Evolutionary conservation across 2,329 filamentous ascomycete genomes (phyloP).

Genomic region (Dendrostoma leiphaemia): DNA sequence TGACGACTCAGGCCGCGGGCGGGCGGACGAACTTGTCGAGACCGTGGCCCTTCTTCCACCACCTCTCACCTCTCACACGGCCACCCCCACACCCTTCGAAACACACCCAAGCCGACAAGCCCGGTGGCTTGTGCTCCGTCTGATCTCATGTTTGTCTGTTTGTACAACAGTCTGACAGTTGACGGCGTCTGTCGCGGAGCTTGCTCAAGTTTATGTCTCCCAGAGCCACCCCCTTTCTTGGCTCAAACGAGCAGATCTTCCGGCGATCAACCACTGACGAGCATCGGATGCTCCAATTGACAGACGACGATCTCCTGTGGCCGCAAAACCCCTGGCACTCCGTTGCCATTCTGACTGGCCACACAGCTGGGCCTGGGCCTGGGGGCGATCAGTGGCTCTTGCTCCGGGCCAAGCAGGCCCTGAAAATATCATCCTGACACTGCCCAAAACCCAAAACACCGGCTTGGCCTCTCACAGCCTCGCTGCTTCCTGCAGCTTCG

Average conservation of each 20-base stretch:
- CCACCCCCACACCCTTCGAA: too few species aligned
- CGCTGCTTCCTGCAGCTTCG: background rate
- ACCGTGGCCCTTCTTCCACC: too few species aligned
- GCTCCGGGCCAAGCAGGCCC: background rate
- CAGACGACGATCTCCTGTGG: background rate
- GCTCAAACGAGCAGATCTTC: constrained; percentile 12
- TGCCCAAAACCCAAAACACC: too few species aligned
- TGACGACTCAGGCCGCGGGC: too few species aligned
- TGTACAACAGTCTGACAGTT: too few species aligned
- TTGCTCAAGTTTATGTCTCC: background rate
- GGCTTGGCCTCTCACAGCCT: background rate
- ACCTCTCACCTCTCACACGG: background rate
- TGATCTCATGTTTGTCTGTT: too few species aligned
- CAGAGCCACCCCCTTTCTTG: constrained; percentile 10
- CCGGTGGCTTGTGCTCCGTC: too few species aligned
- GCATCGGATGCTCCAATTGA: background rate
- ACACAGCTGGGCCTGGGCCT: too few species aligned
- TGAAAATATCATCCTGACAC: background rate
- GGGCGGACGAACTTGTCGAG: too few species aligned
- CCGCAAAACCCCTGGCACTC: too few species aligned
- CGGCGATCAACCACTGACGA: constrained; percentile 8
- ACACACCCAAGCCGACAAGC: too few species aligned
- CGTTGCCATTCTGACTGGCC: too few species aligned
- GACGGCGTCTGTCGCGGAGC: background rate
- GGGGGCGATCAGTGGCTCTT: background rate